These are phyloP conservation scores for Zangia roseola DNA, from an alignment of 768 basidiomycete genomes.

Conservation along the genomic window DNA sequence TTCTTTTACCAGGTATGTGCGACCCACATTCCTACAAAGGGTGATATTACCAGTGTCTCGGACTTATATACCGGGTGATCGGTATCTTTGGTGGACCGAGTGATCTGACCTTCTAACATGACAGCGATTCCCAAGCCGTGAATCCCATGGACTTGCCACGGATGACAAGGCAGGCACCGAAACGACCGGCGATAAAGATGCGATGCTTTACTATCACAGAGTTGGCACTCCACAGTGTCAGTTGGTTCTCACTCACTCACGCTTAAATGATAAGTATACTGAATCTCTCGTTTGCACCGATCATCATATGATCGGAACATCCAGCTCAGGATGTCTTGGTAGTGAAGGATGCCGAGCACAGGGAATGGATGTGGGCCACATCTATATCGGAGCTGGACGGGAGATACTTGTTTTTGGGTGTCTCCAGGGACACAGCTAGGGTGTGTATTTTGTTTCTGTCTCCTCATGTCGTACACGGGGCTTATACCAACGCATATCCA, in stretches of 20 bases:
- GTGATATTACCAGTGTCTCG: not conserved
- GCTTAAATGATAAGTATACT: conserved; percentile 5
- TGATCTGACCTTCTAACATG: conserved; percentile 4
- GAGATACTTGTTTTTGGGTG: conserved; percentile 57
- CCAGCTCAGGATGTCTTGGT: conserved; percentile 70
- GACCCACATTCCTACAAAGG: not conserved
- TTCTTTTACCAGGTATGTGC: conserved; percentile 79
- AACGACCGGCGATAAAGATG: conserved; percentile 61
- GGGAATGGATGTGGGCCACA: conserved; percentile 61
- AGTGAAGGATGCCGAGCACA: conserved; percentile 60
- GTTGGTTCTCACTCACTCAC: conserved; percentile 15
- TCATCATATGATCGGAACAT: not conserved
- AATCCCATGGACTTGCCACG: conserved; percentile 42
- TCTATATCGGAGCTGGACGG: conserved; percentile 60
- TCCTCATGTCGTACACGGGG: not conserved
- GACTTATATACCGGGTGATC: not conserved
- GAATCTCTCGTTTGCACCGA: not conserved
- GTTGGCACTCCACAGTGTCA: conserved; percentile 69
- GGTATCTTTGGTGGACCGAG: not conserved
- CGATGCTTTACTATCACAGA: conserved; percentile 75
- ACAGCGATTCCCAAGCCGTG: conserved; percentile 57
- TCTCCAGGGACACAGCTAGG: conserved; percentile 59
- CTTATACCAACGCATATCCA: not conserved
- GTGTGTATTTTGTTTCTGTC: conserved; percentile 36
- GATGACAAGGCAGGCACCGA: conserved; percentile 57